These are phyloP conservation scores for Fusarium sp. DNA, from an alignment of 2,329 filamentous ascomycete genomes.

Conservation along the genomic window DNA sequence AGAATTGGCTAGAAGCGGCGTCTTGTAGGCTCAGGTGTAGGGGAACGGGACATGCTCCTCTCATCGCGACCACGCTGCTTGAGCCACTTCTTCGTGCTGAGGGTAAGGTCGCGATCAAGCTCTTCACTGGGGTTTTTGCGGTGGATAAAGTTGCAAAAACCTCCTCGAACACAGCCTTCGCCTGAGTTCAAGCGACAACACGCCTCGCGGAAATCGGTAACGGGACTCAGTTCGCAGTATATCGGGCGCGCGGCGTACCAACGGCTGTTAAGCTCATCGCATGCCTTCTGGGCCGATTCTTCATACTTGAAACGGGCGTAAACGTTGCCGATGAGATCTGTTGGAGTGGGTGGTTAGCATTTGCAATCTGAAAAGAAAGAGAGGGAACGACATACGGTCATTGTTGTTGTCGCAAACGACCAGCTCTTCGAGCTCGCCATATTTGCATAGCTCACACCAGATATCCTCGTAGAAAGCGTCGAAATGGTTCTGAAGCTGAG, in stretches of 20 bases:
- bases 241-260: slow-evolving; percentile 98
- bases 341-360: slow-evolving; percentile 43
- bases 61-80: slow-evolving; percentile 86
- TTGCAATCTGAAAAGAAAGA: neutral
- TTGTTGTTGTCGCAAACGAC: slow-evolving; percentile 99
- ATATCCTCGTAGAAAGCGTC: slow-evolving; percentile 99
- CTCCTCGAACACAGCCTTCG: slow-evolving; percentile 94
- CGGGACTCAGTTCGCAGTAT: slow-evolving; percentile 97
- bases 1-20: slow-evolving; percentile 72
- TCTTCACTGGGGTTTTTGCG: slow-evolving; percentile 94
- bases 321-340: slow-evolving; percentile 97
- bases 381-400: slow-evolving; percentile 77
- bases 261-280: slow-evolving; percentile 92
- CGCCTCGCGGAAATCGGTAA: slow-evolving; percentile 98
- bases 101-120: slow-evolving; percentile 87
- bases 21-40: slow-evolving; percentile 86
- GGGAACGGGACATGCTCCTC: slow-evolving; percentile 84
- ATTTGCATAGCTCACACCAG: slow-evolving; percentile 99
- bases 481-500: slow-evolving; percentile 98
- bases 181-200: slow-evolving; percentile 95
- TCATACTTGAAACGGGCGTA: slow-evolving; percentile 99
- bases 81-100: slow-evolving; percentile 97
- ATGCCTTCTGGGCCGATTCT: slow-evolving; percentile 92
- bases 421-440: slow-evolving; percentile 96
- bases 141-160: slow-evolving; percentile 99